A percentile compares a stretch with the other conserved stretches of the same genome.
Evolutionary conservation across 768 basidiomycete genomes (phyloP).

Genomic region (Leccinum olivaceopallidum): DNA sequence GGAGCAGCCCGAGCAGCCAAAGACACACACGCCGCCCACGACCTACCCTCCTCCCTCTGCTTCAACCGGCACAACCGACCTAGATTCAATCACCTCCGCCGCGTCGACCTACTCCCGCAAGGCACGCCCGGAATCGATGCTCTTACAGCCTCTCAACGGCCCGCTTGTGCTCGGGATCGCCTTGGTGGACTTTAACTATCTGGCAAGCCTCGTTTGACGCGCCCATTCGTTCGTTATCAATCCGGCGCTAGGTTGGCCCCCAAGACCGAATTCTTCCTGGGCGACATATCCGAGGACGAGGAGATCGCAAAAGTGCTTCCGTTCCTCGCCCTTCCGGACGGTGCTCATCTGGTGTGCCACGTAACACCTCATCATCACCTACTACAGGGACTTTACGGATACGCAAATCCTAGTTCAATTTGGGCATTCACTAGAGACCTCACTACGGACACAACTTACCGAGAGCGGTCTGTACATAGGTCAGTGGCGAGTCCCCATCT

Average conservation of each 20-base stretch:
- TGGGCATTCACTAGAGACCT: conserved; percentile 69
- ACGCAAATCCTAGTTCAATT: conserved; percentile 90
- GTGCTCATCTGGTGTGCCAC: conserved; percentile 79
- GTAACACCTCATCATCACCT: background rate
- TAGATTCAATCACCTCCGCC: conserved; percentile 60
- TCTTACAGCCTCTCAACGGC: conserved; percentile 55
- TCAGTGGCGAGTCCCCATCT: conserved; percentile 34
- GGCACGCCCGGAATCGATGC: conserved; percentile 75
- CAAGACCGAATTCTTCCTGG: conserved; percentile 80
- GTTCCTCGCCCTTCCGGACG: conserved; percentile 95
- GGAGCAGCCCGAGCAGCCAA: conserved; percentile 38
- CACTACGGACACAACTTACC: conserved; percentile 77
- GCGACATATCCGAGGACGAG: conserved; percentile 81
- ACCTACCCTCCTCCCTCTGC: conserved; percentile 55
- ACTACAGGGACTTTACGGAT: conserved; percentile 78
- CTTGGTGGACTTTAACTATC: conserved; percentile 93
- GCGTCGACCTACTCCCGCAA: conserved; percentile 60
- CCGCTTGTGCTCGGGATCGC: conserved; percentile 83
- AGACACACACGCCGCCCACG: conserved; percentile 23
- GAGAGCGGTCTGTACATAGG: conserved; percentile 97
- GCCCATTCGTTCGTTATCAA: conserved; percentile 14
- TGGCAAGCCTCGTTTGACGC: conserved; percentile 49
- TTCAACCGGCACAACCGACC: conserved; percentile 42
- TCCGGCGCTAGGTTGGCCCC: conserved; percentile 75
- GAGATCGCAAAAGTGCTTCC: conserved; percentile 85